Evolutionary conservation across 2,329 filamentous ascomycete species (phyloP).

Genomic region (Laburnicola sp.): DNA sequence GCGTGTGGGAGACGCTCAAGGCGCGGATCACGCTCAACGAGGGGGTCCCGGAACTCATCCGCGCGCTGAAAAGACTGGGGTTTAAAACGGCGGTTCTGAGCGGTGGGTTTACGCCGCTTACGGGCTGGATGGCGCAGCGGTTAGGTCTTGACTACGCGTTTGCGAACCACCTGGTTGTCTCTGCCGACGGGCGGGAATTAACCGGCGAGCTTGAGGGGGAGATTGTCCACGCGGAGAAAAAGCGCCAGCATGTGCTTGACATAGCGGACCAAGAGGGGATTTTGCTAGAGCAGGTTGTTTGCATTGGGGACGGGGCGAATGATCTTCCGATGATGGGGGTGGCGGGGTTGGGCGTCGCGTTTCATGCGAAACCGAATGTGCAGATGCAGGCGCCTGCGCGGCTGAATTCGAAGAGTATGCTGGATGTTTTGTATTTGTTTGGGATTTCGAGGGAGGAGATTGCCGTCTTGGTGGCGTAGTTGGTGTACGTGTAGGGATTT

Average conservation of each 20-base stretch:
- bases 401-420: conserved; percentile 69
- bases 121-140: conserved; percentile 78
- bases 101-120: conserved; percentile 88
- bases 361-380: conserved; percentile 81
- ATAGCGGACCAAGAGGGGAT: conserved; percentile 71
- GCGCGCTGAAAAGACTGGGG: conserved; percentile 73
- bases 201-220: conserved; percentile 72
- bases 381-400: conserved; percentile 75
- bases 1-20: conserved; percentile 78
- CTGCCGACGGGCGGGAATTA: conserved; percentile 56
- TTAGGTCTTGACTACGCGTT: conserved; percentile 85
- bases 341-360: conserved; percentile 77
- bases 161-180: conserved; percentile 79
- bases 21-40: conserved; percentile 77
- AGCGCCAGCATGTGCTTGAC: conserved; percentile 69
- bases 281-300: conserved; percentile 67
- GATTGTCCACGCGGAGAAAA: conserved; percentile 77
- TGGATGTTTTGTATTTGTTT: conserved; percentile 74
- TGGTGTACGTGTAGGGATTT: too few relatives aligned
- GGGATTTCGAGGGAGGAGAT: conserved; percentile 71
- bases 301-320: conserved; percentile 81
- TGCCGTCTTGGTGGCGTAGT: too few relatives aligned
- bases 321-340: conserved; percentile 78
- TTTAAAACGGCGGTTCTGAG: conserved; percentile 89
- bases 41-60: conserved; percentile 75